Percentiles rank a stretch among this genome's conserved stretches.
These are phyloP conservation scores for Globisporangium takayamanum DNA, from an alignment of 352 stramenopile species.

Conservation along the genomic window DNA sequence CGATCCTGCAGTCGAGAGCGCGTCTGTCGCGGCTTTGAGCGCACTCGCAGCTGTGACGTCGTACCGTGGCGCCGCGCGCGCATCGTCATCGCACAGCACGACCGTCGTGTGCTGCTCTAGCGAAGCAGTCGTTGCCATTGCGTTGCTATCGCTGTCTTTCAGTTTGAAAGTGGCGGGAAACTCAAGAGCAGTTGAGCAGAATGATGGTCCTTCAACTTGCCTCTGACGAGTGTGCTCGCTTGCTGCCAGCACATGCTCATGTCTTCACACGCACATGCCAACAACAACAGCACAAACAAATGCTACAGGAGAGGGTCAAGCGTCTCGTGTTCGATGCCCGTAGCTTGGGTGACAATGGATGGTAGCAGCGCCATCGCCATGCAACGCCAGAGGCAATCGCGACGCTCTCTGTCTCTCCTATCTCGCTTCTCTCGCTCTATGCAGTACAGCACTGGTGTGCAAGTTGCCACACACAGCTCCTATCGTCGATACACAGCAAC, in stretches of 20 bases:
- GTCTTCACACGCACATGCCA: no score
- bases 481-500: no score
- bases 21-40: not conserved
- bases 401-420: not conserved
- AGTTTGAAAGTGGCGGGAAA: not conserved
- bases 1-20: not conserved
- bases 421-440: not conserved
- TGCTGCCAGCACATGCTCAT: no score
- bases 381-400: not conserved
- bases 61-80: constrained; percentile 1
- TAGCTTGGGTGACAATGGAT: not conserved
- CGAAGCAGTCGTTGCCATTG: not conserved
- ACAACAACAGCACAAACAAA: no score
- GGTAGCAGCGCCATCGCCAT: not conserved
- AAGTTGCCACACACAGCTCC: no score
- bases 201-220: no score
- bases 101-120: not conserved
- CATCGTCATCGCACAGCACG: constrained; percentile 6
- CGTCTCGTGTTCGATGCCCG: not conserved
- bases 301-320: no score
- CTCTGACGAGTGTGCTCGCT: no score
- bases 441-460: not conserved
- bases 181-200: no score
- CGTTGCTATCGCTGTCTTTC: not conserved
- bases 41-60: constrained; percentile 12